Conservation (phyloP, 495 filamentous ascomycete genomes). For the Trichodelitschia bisporula region DNA sequence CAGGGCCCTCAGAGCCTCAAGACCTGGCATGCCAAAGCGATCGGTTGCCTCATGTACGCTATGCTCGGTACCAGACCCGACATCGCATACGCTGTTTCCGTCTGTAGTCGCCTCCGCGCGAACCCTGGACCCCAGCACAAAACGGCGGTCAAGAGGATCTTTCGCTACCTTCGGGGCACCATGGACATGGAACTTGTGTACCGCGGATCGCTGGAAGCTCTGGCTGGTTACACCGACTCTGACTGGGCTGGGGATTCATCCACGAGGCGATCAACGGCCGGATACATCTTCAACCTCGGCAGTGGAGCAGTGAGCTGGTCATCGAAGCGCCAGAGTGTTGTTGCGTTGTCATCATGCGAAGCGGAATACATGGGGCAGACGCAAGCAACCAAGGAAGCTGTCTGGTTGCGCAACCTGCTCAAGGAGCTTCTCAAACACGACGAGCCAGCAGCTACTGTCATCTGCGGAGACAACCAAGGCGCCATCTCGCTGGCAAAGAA, state of each 20-base stretch:
- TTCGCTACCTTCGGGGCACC: slow-evolving; percentile 11
- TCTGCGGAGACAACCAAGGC: slow-evolving; percentile 12
- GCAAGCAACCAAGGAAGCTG: slow-evolving; percentile 18
- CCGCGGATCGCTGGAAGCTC: slow-evolving; percentile 5
- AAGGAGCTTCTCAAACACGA: slow-evolving; percentile 11
- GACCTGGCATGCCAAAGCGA: too few relatives aligned
- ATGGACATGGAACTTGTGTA: slow-evolving; percentile 8
- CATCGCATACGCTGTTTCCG: slow-evolving; percentile 5
- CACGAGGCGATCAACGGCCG: slow-evolving; percentile 12
- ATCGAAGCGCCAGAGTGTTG: slow-evolving; percentile 15
- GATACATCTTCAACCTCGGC: slow-evolving; percentile 17
- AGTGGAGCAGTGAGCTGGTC: slow-evolving; percentile 17
- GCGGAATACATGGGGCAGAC: slow-evolving; percentile 18
- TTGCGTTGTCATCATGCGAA: slow-evolving; percentile 17
- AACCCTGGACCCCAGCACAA: slow-evolving; percentile 9
- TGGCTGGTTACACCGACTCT: slow-evolving; percentile 9
- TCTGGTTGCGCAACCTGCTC: slow-evolving; percentile 16
- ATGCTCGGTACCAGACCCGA: slow-evolving; percentile 7
- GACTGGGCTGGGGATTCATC: slow-evolving; percentile 10
- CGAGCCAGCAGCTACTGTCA: slow-evolving; percentile 4
- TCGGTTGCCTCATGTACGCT: slow-evolving; percentile 8
- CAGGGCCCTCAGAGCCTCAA: too few relatives aligned
- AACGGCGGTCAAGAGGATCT: slow-evolving; percentile 6
- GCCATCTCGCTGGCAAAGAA: slow-evolving; percentile 13
- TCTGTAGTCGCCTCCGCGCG: slow-evolving; percentile 5